Evolutionary conservation across 2,329 filamentous ascomycete genomes (phyloP).

Genomic region (Xylariaceae sp.): DNA sequence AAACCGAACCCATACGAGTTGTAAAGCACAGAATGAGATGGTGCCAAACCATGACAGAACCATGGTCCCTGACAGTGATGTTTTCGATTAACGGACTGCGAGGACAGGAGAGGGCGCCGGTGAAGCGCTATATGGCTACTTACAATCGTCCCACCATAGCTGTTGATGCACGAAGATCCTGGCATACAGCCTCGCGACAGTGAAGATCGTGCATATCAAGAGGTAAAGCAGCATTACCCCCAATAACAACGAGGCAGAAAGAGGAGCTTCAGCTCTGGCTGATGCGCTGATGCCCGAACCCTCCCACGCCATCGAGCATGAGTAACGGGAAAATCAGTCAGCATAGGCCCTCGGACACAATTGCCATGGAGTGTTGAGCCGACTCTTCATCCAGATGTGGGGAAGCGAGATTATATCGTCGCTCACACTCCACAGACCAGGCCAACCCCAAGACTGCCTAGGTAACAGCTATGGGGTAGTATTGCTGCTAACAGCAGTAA

Average conservation of each 20-base stretch:
- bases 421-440: too few species aligned
- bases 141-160: slow-evolving; percentile 29
- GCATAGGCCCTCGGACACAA: neutral
- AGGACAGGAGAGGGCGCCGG: neutral
- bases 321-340: neutral
- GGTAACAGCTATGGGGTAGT: neutral
- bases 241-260: slow-evolving; percentile 13
- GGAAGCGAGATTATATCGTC: neutral
- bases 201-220: slow-evolving; percentile 30
- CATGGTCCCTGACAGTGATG: slow-evolving; percentile 18
- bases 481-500: too few species aligned
- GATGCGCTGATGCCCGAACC: slow-evolving; percentile 10
- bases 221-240: slow-evolving; percentile 16
- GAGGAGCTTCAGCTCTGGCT: slow-evolving; percentile 16
- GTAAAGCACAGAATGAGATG: slow-evolving; percentile 15
- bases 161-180: slow-evolving; percentile 23
- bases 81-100: neutral
- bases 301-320: slow-evolving; percentile 6
- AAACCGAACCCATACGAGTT: slow-evolving; percentile 19
- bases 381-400: neutral
- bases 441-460: neutral
- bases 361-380: neutral
- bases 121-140: slow-evolving; percentile 3
- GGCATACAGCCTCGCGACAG: slow-evolving; percentile 19
- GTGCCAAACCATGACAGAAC: slow-evolving; percentile 22